Base-by-base conservation (phyloP, 202 grass and related monocot genomes). In the Carex sylvatica region DNA sequence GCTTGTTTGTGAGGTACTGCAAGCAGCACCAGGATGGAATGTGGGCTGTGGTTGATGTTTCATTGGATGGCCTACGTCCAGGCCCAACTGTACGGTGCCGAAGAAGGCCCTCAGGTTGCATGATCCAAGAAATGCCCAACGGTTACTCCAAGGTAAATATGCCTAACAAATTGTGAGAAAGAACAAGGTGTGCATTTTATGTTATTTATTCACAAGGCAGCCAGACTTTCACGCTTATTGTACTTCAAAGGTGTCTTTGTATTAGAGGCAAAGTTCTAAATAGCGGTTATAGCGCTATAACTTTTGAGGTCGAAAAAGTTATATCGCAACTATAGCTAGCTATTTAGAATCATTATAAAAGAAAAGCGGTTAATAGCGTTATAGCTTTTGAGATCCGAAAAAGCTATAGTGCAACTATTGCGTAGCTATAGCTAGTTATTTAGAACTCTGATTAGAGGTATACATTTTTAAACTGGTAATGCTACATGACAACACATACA, bases 11-110 rank as follows among this genome's bases (percentile, higher is more conserved):
- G 55, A 90, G 95, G 38, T 98, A 98, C 88, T 94, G 95, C 90
- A 98, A 98, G 85, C 95, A 98, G 47, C 92, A 94, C 3, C 36
- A 83, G 0, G 90, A 92, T 18, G 95, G 92, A 38, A 88, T 83
- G 12, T 98, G 95, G 95, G 95, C 95, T 20, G 90, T 98, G 2
- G 92, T 98, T n/a, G 95, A 98, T 31, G 95, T 98, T 56, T 98
- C 95, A 15, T 31, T 94, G 1, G 95, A 98, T 4, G 78, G 85
- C 13, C 40, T 94, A 9, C 92, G 90, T 36, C 70, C 78, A 18
- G 65, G 63, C 6, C 24, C 51, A 4, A 35, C 71, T 0, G 36
- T 30, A 16, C 75, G 88, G 0, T 84, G 87, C 22, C 88, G 92
- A 0, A 86, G 95, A 7, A 84, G 92, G 3, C 90, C 95, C 0